These are phyloP conservation scores for Lagenidium giganteum DNA, from an alignment of 352 stramenopile genomes.

Conservation along the genomic window DNA sequence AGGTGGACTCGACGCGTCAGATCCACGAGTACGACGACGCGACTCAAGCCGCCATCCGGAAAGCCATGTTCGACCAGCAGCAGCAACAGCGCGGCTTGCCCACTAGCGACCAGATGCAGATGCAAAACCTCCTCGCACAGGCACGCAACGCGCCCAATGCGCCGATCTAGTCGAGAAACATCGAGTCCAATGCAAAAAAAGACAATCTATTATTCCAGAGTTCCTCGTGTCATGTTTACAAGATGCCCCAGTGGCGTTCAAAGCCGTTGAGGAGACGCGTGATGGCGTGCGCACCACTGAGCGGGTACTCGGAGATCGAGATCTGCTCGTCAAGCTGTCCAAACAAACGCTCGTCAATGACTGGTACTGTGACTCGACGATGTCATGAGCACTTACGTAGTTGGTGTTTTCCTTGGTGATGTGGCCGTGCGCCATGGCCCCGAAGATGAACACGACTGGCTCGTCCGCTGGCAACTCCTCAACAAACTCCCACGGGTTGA, in stretches of 20 bases:
- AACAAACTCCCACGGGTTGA: slow-evolving; percentile 94
- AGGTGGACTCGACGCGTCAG: slow-evolving; percentile 95
- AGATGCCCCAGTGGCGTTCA: slow-evolving; percentile 98
- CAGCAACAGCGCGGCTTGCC: slow-evolving; percentile 91
- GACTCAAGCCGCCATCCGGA: slow-evolving; percentile 97
- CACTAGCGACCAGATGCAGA: slow-evolving; percentile 68
- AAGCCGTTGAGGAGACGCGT: slow-evolving; percentile 96
- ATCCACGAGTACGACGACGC: slow-evolving; percentile 96
- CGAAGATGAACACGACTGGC: slow-evolving; percentile 97
- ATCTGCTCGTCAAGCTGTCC: slow-evolving; percentile 93
- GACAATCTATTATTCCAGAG: background rate
- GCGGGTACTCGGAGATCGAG: slow-evolving; percentile 97
- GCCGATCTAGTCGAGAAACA: slow-evolving; percentile 5
- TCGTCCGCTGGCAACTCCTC: slow-evolving; percentile 87
- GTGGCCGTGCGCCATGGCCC: slow-evolving; percentile 96
- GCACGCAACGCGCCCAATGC: background rate
- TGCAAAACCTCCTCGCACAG: slow-evolving; percentile 3
- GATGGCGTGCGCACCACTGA: slow-evolving; percentile 96
- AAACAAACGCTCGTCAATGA: slow-evolving; percentile 9
- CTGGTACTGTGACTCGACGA: too few relatives aligned
- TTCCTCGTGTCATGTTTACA: slow-evolving; percentile 57
- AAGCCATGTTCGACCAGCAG: slow-evolving; percentile 96
- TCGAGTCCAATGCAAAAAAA: background rate
- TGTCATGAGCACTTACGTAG: slow-evolving; percentile 67
- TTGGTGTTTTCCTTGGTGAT: slow-evolving; percentile 97